Evolutionary conservation across 352 stramenopile species (phyloP), one percentile per base, ranked within the genome.

Genomic region (Globisporangium parvum): DNA sequence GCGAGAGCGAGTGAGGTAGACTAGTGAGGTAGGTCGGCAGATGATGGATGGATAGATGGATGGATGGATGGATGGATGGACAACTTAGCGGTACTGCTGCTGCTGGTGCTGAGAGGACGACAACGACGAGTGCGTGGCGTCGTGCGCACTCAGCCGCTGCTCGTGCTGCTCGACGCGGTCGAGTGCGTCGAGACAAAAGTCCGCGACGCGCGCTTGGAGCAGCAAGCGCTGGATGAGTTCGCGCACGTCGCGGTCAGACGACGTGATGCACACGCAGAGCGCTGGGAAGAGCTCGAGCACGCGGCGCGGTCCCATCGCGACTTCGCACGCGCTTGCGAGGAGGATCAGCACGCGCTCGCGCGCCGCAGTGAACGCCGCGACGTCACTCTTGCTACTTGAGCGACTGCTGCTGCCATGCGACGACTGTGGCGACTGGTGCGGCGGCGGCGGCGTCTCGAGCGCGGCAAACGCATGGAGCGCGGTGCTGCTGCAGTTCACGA

Each of bases 251-350:
- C 75, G 54, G 47, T 87, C 70, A 15, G 66, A 63, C 24, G 78
- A 91, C 46, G 76, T 78, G 53, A 94, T 94, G 65, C 80, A 91
- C 20, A 62, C 67, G 44, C 85, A 94, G n/a, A 94, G 62, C 26
- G 80, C 67, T 3, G 76, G 71, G 59, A 89, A 94, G 71, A 94
- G 75, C 49, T 83, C 77, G 39, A 93, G 63, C 23, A 93, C 60
- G 53, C 70, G 80, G 11, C 67, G 76, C 23, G 80, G 67, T 14
- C 66, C 69, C 60, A 92, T 59, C 0, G 70, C 70, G 4, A 82
- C 75, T 51, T 89, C 78, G 6, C 69, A 60, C 14, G 71, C 64
- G 47, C 67, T 91, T 40, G 53, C 75, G 20, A 94, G 67, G 10
- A 94, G 59, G 39, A 89, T 73, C 28, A 91, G 63, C n/a, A 91